These are phyloP conservation scores for Rhynchosporium agropyri DNA, from an alignment of 2,329 filamentous ascomycete species.

Conservation along the genomic window DNA sequence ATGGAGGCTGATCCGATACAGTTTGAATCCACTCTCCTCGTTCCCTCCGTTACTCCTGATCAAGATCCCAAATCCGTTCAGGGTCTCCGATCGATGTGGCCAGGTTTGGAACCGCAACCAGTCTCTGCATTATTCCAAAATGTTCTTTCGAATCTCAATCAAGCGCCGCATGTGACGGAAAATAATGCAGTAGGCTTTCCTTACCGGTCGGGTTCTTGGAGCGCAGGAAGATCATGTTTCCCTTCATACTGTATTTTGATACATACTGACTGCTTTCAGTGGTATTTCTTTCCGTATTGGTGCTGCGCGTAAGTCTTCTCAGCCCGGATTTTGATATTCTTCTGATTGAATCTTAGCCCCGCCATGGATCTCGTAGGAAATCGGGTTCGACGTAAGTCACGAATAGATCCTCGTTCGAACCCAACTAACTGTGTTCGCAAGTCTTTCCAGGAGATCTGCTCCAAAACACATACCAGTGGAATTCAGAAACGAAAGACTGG, in stretches of 20 bases:
- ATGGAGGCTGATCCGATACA: neutral
- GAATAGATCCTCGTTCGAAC: no score
- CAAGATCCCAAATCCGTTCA: slow-evolving; percentile 43
- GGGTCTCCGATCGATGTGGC: slow-evolving; percentile 54
- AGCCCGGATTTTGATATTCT: no score
- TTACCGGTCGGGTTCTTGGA: no score
- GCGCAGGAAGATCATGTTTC: no score
- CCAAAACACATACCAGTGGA: slow-evolving; percentile 10
- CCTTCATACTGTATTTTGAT: neutral
- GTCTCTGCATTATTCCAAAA: slow-evolving; percentile 27
- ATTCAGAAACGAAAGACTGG: slow-evolving; percentile 11
- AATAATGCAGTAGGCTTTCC: slow-evolving; percentile 7
- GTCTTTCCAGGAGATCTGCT: slow-evolving; percentile 17
- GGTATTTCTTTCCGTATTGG: slow-evolving; percentile 29
- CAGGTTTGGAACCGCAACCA: slow-evolving; percentile 43
- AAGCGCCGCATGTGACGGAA: neutral
- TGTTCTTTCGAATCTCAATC: slow-evolving; percentile 24
- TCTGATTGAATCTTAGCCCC: neutral
- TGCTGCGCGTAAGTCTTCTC: slow-evolving; percentile 25
- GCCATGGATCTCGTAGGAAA: neutral
- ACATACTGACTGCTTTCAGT: slow-evolving; percentile 17
- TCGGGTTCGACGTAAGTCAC: neutral
- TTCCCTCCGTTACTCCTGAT: slow-evolving; percentile 4
- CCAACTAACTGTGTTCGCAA: neutral
- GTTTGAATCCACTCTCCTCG: slow-evolving; percentile 12